phyloP scores from a whole-genome alignment of 352 stramenopile genomes.

The Aphanomyces invadans region DNA sequence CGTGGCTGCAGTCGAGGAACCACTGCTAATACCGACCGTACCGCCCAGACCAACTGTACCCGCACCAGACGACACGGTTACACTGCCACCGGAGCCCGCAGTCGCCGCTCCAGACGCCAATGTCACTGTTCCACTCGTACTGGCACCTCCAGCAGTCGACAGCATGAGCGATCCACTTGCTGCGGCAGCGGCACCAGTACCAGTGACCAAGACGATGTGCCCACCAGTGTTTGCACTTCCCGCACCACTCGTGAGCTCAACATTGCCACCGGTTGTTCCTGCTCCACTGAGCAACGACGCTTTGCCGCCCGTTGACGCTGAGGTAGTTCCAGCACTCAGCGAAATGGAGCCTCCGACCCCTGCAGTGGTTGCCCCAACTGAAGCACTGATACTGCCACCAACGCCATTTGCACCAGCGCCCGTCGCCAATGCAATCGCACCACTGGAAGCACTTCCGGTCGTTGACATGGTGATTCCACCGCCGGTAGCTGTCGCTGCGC shows the following conservation, averaged over 20 bases:
- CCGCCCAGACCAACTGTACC: slow-evolving; percentile 56
- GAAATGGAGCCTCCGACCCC: slow-evolving; percentile 53
- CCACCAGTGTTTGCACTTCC: slow-evolving; percentile 55
- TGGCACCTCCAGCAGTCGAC: slow-evolving; percentile 57
- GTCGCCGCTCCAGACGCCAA: slow-evolving; percentile 16
- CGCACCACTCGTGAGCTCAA: slow-evolving; percentile 44
- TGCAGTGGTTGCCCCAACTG: slow-evolving; percentile 39
- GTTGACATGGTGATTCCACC: slow-evolving; percentile 29
- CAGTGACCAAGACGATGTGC: slow-evolving; percentile 56
- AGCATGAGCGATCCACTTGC: slow-evolving; percentile 53
- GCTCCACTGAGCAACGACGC: background rate
- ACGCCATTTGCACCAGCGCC: slow-evolving; percentile 45
- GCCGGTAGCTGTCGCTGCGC: slow-evolving; percentile 24
- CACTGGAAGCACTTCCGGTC: slow-evolving; percentile 50
- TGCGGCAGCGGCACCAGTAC: slow-evolving; percentile 46
- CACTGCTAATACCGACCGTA: slow-evolving; percentile 36
- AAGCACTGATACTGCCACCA: slow-evolving; percentile 41
- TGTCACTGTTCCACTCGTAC: slow-evolving; percentile 23
- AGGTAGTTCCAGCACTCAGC: slow-evolving; percentile 61
- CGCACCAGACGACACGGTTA: slow-evolving; percentile 11
- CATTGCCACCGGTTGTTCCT: slow-evolving; percentile 41
- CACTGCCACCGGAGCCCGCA: slow-evolving; percentile 9
- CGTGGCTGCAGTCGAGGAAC: background rate
- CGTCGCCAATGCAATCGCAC: slow-evolving; percentile 39
- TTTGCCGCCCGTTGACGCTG: slow-evolving; percentile 31